Percentiles rank a stretch among this genome's conserved stretches.
Conservation (phyloP, 2,329 filamentous ascomycete species). For the Colletotrichum magnum region DNA sequence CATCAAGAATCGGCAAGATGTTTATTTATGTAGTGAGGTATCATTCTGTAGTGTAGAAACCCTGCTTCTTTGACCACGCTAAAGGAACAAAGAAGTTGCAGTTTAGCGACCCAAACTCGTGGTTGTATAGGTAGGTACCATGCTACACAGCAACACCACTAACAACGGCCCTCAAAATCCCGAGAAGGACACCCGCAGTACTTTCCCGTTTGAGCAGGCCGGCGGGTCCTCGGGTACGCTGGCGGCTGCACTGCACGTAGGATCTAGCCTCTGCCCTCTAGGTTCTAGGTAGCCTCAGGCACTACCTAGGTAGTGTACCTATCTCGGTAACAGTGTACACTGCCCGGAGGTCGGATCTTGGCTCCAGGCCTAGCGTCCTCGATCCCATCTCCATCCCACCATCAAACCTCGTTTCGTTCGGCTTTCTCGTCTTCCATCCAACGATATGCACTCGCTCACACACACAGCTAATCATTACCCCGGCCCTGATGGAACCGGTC, state of each 20-base stretch:
- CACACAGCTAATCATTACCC: too few relatives aligned
- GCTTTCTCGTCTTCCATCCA: conserved; percentile 13
- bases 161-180: conserved; percentile 12
- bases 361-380: conserved; percentile 29
- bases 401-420: conserved; percentile 19
- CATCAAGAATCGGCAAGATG: background rate
- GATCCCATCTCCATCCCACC: background rate
- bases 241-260: too few relatives aligned
- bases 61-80: too few relatives aligned
- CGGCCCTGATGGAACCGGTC: background rate
- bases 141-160: background rate
- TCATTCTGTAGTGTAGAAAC: too few relatives aligned
- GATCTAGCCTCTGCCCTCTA: background rate
- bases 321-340: too few relatives aligned
- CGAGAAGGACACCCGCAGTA: conserved; percentile 15
- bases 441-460: too few relatives aligned
- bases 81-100: too few relatives aligned
- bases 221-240: conserved; percentile 30
- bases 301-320: background rate
- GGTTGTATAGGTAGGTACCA: too few relatives aligned
- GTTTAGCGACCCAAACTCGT: too few relatives aligned
- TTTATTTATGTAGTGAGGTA: background rate
- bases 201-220: conserved; percentile 29
- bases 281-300: too few relatives aligned
- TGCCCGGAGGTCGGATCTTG: conserved; percentile 11